Percentiles rank a stretch among this genome's conserved stretches.
Conservation (phyloP, 108 stramenopile genomes). For the Schizochytrium sp. region DNA sequence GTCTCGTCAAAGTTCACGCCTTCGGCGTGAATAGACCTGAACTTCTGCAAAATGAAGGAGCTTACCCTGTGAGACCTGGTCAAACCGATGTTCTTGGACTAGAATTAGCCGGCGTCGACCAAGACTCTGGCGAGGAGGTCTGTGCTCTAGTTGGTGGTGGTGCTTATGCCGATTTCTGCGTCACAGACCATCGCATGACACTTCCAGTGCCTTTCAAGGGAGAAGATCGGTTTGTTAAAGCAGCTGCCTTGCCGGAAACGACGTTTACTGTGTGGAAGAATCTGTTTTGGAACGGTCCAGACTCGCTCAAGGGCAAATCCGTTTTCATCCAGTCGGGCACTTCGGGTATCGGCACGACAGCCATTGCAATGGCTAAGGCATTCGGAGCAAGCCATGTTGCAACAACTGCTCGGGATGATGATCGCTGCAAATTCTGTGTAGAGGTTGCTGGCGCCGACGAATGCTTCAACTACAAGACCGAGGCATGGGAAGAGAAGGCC, state of each 20-base stretch:
- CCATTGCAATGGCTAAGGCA: constrained; percentile 41
- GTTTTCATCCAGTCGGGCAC: constrained; percentile 39
- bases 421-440: not conserved
- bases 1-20: not conserved
- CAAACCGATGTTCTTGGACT: constrained; percentile 54
- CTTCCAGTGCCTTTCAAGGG: not conserved
- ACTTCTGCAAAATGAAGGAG: constrained; percentile 39
- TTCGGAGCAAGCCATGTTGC: constrained; percentile 14
- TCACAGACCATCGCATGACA: not conserved
- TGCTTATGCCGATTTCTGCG: constrained; percentile 6
- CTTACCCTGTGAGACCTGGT: not conserved
- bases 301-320: constrained; percentile 8
- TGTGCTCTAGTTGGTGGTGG: constrained; percentile 53
- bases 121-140: constrained; percentile 26
- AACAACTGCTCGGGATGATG: constrained; percentile 40
- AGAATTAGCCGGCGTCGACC: constrained; percentile 26
- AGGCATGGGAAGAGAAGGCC: constrained; percentile 39
- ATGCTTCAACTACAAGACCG: constrained; percentile 47
- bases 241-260: constrained; percentile 54
- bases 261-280: constrained; percentile 61
- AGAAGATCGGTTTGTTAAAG: not conserved
- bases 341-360: constrained; percentile 35
- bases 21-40: constrained; percentile 37
- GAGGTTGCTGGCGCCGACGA: constrained; percentile 10
- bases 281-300: constrained; percentile 11